These are phyloP conservation scores for Termitomyces sp. DNA, from an alignment of 768 basidiomycete genomes.

Conservation along the genomic window DNA sequence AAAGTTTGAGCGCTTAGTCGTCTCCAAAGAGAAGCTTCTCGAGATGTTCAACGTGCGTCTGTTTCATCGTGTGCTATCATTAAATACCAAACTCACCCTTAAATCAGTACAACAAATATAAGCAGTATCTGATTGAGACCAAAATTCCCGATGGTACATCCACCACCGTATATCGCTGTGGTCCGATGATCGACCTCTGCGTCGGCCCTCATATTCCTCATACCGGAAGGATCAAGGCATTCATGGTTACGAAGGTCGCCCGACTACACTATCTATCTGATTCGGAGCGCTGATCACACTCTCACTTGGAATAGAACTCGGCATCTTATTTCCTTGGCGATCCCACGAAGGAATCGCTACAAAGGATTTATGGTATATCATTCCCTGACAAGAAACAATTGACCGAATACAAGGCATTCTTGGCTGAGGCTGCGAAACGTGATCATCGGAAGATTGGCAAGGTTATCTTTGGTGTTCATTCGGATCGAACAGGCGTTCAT, in stretches of 20 bases:
- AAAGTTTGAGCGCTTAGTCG: constrained; percentile 90
- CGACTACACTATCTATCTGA: neutral
- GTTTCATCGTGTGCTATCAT: constrained; percentile 21
- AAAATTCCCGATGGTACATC: constrained; percentile 96
- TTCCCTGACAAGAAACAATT: constrained; percentile 98
- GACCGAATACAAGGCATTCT: constrained; percentile 90
- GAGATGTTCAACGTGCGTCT: constrained; percentile 95
- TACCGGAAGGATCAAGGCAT: constrained; percentile 95
- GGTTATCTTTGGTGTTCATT: constrained; percentile 27
- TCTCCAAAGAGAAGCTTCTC: constrained; percentile 91
- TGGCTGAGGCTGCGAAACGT: constrained; percentile 96
- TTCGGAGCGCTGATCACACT: neutral
- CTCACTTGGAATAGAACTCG: constrained; percentile 61
- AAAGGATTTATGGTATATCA: constrained; percentile 96
- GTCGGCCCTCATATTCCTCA: constrained; percentile 97
- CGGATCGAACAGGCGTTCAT: constrained; percentile 3
- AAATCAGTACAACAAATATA: constrained; percentile 97
- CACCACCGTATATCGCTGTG: constrained; percentile 97
- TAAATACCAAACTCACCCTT: neutral
- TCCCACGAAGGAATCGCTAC: constrained; percentile 87
- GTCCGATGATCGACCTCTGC: constrained; percentile 97
- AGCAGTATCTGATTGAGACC: constrained; percentile 89
- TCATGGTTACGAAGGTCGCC: constrained; percentile 92
- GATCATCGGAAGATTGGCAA: constrained; percentile 97
- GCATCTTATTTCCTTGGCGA: constrained; percentile 98